phyloP scores from a whole-genome alignment of 352 stramenopile genomes.

The Albugo laibachii region DNA sequence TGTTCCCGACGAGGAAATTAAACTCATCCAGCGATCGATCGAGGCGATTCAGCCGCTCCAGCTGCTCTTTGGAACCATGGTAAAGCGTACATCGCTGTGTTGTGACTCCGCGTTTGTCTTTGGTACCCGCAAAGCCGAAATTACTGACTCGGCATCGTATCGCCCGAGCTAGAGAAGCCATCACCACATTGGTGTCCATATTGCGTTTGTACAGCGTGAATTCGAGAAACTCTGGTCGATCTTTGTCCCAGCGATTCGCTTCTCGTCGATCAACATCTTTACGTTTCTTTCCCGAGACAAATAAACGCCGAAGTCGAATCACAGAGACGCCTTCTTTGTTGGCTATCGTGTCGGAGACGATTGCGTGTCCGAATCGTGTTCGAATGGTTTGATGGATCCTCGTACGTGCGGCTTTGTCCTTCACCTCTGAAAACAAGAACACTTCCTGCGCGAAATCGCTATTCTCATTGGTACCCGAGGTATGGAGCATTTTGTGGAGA shows the following conservation, averaged over 20 bases:
- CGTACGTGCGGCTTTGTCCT: slow-evolving; percentile 69
- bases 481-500: background rate
- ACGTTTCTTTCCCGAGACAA: slow-evolving; percentile 65
- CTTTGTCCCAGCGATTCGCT: slow-evolving; percentile 29
- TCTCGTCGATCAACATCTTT: slow-evolving; percentile 55
- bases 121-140: slow-evolving; percentile 90
- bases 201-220: slow-evolving; percentile 97
- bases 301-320: slow-evolving; percentile 64
- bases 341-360: slow-evolving; percentile 72
- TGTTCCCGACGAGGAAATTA: slow-evolving; percentile 87
- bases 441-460: slow-evolving; percentile 7
- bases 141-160: slow-evolving; percentile 42
- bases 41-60: slow-evolving; percentile 58
- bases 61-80: slow-evolving; percentile 45
- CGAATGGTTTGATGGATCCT: slow-evolving; percentile 73
- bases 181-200: slow-evolving; percentile 82
- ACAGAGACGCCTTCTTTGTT: slow-evolving; percentile 39
- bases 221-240: slow-evolving; percentile 76
- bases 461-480: background rate
- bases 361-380: slow-evolving; percentile 27
- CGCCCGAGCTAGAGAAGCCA: slow-evolving; percentile 59
- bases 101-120: slow-evolving; percentile 94
- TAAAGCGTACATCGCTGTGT: slow-evolving; percentile 89
- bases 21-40: slow-evolving; percentile 36
- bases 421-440: slow-evolving; percentile 58